Percentiles rank a stretch among this genome's conserved stretches.
Evolutionary conservation across 2,329 filamentous ascomycete species (phyloP).

Genomic region (Fusarium newnesense): DNA sequence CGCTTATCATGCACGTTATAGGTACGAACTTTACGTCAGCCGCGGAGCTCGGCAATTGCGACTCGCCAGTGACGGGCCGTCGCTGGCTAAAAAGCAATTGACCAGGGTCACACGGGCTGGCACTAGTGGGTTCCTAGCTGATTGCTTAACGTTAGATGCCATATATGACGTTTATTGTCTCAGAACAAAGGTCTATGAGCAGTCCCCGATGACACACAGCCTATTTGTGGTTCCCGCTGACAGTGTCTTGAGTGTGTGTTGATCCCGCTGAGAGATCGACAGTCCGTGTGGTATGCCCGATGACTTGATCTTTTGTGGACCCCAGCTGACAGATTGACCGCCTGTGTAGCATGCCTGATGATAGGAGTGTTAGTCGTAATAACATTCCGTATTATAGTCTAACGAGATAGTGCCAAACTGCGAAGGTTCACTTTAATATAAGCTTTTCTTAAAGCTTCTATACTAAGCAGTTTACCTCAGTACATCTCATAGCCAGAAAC

Average conservation of each 20-base stretch:
- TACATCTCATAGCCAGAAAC: no score
- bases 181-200: neutral
- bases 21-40: neutral
- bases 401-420: accelerated
- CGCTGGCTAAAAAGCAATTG: neutral
- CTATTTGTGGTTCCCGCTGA: neutral
- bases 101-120: neutral
- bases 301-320: neutral
- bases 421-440: neutral
- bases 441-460: neutral
- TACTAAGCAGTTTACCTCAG: no score
- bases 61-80: neutral
- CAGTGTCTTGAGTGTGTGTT: neutral
- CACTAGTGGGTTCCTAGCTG: neutral
- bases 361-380: neutral
- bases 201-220: neutral
- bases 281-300: neutral
- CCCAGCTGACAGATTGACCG: neutral
- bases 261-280: neutral
- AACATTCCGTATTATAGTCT: neutral
- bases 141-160: neutral
- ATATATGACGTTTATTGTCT: neutral
- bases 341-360: neutral
- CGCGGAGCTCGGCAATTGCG: neutral
- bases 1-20: no score